Evolutionary conservation across 176 grass and related monocot genomes (phyloP).

Genomic region (Elaeis guineensis): DNA sequence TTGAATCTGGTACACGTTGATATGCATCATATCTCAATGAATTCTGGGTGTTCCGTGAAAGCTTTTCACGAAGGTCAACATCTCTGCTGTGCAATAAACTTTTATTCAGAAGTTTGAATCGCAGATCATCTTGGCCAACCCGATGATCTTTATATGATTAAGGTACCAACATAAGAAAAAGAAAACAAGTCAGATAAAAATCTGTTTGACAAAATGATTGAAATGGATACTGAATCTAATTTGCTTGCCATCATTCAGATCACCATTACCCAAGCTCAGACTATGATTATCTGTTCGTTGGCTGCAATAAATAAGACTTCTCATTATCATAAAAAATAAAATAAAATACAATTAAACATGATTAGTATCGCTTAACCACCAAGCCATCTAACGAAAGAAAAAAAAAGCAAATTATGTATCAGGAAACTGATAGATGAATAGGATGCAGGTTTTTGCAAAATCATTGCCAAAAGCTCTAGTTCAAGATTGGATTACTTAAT

Average conservation of each 20-base stretch:
- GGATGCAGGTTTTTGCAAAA: too few species aligned
- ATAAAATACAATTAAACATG: too few species aligned
- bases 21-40: slow-evolving; percentile 28
- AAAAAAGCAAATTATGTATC: too few species aligned
- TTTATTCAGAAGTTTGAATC: slow-evolving; percentile 74
- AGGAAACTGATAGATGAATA: too few species aligned
- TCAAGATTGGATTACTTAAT: too few species aligned
- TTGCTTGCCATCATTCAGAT: slow-evolving; percentile 24
- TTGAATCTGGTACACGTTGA: slow-evolving; percentile 32
- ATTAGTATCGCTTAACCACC: too few species aligned
- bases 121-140: slow-evolving; percentile 53
- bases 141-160: slow-evolving; percentile 37
- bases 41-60: slow-evolving; percentile 44
- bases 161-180: slow-evolving; percentile 24
- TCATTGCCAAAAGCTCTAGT: too few species aligned
- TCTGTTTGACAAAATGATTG: too few species aligned
- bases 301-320: slow-evolving; percentile 24
- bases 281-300: slow-evolving; percentile 32
- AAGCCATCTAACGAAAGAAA: too few species aligned
- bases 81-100: slow-evolving; percentile 37
- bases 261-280: slow-evolving; percentile 28
- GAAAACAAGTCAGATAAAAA: slow-evolving; percentile 18
- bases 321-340: background rate
- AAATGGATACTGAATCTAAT: slow-evolving; percentile 28
- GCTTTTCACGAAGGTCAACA: slow-evolving; percentile 70